Evolutionary conservation across 805 yeast genomes (phyloP).

Genomic region (Pichia eremophila): DNA sequence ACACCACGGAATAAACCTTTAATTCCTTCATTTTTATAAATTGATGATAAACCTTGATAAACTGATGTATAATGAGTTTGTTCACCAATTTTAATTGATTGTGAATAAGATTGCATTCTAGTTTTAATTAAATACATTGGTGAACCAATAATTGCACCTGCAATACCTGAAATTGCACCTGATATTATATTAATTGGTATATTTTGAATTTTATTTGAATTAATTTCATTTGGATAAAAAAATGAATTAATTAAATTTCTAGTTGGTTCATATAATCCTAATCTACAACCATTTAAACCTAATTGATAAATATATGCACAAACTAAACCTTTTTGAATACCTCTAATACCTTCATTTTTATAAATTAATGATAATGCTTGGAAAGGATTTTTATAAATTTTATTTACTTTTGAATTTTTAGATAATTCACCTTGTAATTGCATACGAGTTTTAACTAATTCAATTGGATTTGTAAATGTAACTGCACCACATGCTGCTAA

Average conservation of each 20-base stretch:
- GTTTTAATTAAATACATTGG: conserved; percentile 91
- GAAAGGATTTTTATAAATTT: conserved; percentile 65
- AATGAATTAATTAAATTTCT: conserved; percentile 49
- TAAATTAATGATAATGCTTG: conserved; percentile 73
- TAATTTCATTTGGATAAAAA: conserved; percentile 39
- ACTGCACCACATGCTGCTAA: conserved; percentile 97
- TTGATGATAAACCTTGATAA: conserved; percentile 55
- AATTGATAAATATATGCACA: conserved; percentile 89
- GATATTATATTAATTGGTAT: conserved; percentile 58
- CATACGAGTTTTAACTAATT: conserved; percentile 90
- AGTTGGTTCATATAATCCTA: conserved; percentile 89
- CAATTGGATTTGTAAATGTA: conserved; percentile 93
- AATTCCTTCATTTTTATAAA: conserved; percentile 61
- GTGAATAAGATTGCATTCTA: conserved; percentile 89
- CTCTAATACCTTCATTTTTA: conserved; percentile 76
- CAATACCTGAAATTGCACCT: conserved; percentile 78
- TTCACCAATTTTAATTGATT: conserved; percentile 63
- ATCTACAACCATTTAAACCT: conserved; percentile 86
- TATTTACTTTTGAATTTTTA: conserved; percentile 32
- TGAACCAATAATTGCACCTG: conserved; percentile 84
- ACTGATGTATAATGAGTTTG: conserved; percentile 79
- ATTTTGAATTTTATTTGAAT: conserved; percentile 40
- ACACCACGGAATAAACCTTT: conserved; percentile 81
- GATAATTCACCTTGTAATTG: conserved; percentile 90
- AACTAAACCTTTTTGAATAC: conserved; percentile 79